phyloP scores from a whole-genome alignment of 352 stramenopile genomes.

The Phytophthora kernoviae region DNA sequence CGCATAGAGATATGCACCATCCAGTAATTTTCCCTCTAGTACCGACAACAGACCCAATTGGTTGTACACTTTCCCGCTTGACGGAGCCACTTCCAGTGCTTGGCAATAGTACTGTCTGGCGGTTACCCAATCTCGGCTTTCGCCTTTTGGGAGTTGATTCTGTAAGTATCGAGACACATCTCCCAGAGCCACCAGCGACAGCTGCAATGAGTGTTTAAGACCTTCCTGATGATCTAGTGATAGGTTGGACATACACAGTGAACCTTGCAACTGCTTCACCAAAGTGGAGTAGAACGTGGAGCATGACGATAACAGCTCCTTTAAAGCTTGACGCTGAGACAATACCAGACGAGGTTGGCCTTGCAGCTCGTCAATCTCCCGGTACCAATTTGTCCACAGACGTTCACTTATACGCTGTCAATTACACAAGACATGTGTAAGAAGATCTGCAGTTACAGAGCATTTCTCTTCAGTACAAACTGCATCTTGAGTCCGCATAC shows the following conservation, averaged over 20 bases:
- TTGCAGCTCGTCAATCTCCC: conserved; percentile 48
- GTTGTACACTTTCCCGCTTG: conserved; percentile 65
- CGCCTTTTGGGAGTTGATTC: conserved; percentile 16
- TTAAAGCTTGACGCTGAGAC: not conserved
- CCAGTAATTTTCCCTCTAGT: conserved; percentile 33
- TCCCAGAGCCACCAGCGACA: conserved; percentile 51
- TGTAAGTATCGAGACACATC: conserved; percentile 54
- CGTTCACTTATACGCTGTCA: conserved; percentile 54
- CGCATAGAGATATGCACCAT: conserved; percentile 51
- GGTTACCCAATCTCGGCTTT: conserved; percentile 28
- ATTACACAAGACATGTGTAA: conserved; percentile 4
- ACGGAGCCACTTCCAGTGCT: conserved; percentile 42
- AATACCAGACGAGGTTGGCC: not conserved
- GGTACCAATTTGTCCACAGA: conserved; percentile 74
- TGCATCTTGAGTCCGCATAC: conserved; percentile 7
- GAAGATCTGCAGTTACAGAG: not conserved
- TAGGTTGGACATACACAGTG: conserved; percentile 8
- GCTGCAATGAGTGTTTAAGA: conserved; percentile 41
- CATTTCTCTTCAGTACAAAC: not conserved
- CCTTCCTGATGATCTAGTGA: conserved; percentile 20
- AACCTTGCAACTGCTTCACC: conserved; percentile 16
- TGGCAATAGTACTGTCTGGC: conserved; percentile 42
- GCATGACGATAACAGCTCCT: conserved; percentile 12
- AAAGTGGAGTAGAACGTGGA: conserved; percentile 38
- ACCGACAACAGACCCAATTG: conserved; percentile 55